Conservation (phyloP, 1,139 yeast genomes). For the Kodamaea suecica region DNA sequence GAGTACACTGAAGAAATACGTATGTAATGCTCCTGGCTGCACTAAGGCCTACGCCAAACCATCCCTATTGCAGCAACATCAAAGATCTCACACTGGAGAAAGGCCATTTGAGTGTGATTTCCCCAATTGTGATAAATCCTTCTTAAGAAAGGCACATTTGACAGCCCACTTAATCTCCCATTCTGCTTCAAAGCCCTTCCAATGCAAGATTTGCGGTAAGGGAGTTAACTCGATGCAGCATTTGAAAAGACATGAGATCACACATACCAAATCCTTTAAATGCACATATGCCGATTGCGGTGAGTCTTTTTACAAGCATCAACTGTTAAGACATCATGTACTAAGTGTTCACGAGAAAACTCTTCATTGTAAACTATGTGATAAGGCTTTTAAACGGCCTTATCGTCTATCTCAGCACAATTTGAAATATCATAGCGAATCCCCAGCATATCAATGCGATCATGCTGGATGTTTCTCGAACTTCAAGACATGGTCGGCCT, state of each 20-base stretch:
- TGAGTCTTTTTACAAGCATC: slow-evolving; percentile 73
- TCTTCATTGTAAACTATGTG: slow-evolving; percentile 56
- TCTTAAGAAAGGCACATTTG: slow-evolving; percentile 75
- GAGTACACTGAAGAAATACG: slow-evolving; percentile 35
- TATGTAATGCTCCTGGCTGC: slow-evolving; percentile 62
- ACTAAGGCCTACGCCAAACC: slow-evolving; percentile 78
- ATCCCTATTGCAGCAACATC: slow-evolving; percentile 77
- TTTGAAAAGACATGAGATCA: slow-evolving; percentile 71
- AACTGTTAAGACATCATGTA: slow-evolving; percentile 72
- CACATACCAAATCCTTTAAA: slow-evolving; percentile 68
- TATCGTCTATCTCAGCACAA: slow-evolving; percentile 61
- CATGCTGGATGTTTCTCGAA: slow-evolving; percentile 55
- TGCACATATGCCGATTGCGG: slow-evolving; percentile 64
- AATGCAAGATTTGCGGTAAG: slow-evolving; percentile 74
- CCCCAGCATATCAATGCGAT: slow-evolving; percentile 61
- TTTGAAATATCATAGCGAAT: slow-evolving; percentile 53
- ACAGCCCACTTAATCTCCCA: slow-evolving; percentile 72
- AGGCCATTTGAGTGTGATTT: slow-evolving; percentile 67
- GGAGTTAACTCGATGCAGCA: slow-evolving; percentile 85
- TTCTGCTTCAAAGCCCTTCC: slow-evolving; percentile 61
- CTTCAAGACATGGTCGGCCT: slow-evolving; percentile 74
- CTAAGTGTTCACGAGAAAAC: slow-evolving; percentile 56
- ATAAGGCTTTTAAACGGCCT: slow-evolving; percentile 58
- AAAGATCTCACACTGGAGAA: slow-evolving; percentile 71
- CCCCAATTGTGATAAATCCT: slow-evolving; percentile 58